A percentile compares a stretch with the other conserved stretches of the same genome.
phyloP scores from a whole-genome alignment of 2,329 filamentous ascomycete genomes.

The Zopfia rhizophila region DNA sequence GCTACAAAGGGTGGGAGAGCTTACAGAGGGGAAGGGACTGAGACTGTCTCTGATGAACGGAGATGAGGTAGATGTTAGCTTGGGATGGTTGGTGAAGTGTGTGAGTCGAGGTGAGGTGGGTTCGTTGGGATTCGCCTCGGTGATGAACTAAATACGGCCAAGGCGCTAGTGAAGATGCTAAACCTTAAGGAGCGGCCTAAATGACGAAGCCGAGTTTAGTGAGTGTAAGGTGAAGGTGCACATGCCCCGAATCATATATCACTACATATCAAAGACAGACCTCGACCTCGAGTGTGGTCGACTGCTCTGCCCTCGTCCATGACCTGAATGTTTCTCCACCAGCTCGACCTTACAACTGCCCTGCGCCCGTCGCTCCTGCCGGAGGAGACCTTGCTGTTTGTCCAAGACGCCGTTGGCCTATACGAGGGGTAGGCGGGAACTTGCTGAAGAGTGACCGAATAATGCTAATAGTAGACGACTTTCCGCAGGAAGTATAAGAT shows the following conservation, averaged over 20 bases:
- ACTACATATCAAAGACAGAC: slow-evolving; percentile 3
- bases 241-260: background rate
- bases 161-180: slow-evolving; percentile 7
- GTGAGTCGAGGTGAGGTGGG: background rate
- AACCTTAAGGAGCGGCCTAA: background rate
- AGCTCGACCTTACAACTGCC: slow-evolving; percentile 94
- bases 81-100: background rate
- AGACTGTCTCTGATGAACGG: slow-evolving; percentile 10
- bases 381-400: slow-evolving; percentile 94
- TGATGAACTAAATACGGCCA: no score
- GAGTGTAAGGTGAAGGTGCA: slow-evolving; percentile 14
- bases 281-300: slow-evolving; percentile 23
- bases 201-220: slow-evolving; percentile 11
- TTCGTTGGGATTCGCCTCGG: no score
- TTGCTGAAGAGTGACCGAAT: slow-evolving; percentile 15
- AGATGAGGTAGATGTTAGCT: slow-evolving; percentile 28
- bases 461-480: slow-evolving; percentile 10
- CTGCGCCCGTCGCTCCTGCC: slow-evolving; percentile 90
- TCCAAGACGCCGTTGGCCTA: slow-evolving; percentile 95
- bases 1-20: slow-evolving; percentile 11
- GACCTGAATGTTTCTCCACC: slow-evolving; percentile 94
- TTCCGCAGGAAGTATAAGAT: slow-evolving; percentile 87
- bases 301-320: slow-evolving; percentile 18
- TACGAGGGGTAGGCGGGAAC: slow-evolving; percentile 84
- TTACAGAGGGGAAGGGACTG: slow-evolving; percentile 12